Percentiles rank a stretch among this genome's conserved stretches.
Conservation (phyloP, 1,284 basidiomycete genomes). For the Tilletia caries region DNA sequence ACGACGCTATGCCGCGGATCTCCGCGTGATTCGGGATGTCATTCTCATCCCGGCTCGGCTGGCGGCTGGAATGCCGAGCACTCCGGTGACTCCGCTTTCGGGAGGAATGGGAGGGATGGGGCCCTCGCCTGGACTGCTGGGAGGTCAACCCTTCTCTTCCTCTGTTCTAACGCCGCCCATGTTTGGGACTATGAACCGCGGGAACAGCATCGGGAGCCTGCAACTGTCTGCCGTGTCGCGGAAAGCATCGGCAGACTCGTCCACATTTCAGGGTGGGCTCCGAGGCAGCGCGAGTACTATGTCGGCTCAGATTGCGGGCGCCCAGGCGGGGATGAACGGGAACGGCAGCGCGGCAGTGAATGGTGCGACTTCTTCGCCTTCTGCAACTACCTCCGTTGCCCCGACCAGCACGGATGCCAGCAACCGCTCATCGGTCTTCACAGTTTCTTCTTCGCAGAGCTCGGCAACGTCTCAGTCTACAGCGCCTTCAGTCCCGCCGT, state of each 20-base stretch:
- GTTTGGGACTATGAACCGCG: neutral
- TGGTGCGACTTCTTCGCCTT: neutral
- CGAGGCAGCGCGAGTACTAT: neutral
- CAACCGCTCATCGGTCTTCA: conserved; percentile 46
- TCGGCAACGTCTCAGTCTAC: conserved; percentile 34
- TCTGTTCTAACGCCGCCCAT: neutral
- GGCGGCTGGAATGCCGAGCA: conserved; percentile 35
- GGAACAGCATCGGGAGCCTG: neutral
- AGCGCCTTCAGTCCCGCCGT: neutral
- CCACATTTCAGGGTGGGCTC: neutral
- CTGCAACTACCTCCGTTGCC: conserved; percentile 24
- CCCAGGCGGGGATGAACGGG: too few relatives aligned
- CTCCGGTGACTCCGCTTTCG: conserved; percentile 24
- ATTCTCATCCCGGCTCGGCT: conserved; percentile 59
- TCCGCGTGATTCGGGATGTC: conserved; percentile 76
- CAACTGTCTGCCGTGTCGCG: neutral
- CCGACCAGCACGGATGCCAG: conserved; percentile 33
- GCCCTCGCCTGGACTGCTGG: conserved; percentile 20
- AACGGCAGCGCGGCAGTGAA: too few relatives aligned
- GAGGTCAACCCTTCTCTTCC: neutral
- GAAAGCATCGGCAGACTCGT: neutral
- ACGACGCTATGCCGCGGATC: conserved; percentile 78
- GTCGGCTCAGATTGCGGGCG: neutral
- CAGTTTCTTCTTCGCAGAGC: conserved; percentile 43
- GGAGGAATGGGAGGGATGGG: conserved; percentile 24